Conservation (phyloP, 805 yeast species). For the Cyberlindnera mrakii region DNA sequence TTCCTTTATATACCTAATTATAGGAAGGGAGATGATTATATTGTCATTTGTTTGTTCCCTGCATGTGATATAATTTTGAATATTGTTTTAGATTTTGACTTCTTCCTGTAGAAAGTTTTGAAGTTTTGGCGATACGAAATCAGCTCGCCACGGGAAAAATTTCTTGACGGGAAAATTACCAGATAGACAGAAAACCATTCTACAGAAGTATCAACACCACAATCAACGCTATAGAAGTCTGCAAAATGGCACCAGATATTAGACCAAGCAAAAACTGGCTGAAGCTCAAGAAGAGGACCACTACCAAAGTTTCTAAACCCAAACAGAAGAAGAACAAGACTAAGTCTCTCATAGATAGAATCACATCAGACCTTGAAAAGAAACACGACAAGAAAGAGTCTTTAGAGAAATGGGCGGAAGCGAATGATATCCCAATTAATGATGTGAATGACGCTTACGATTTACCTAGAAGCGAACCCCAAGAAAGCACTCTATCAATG, state of each 20-base stretch:
- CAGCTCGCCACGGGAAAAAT: neutral
- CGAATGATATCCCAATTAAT: conserved; percentile 20
- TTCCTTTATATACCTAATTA: no score
- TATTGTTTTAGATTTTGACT: no score
- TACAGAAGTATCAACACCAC: no score
- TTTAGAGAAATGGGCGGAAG: conserved; percentile 22
- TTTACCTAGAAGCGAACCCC: conserved; percentile 6
- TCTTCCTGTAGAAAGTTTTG: no score
- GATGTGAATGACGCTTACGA: conserved; percentile 20
- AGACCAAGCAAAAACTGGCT: conserved; percentile 18
- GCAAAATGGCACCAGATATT: conserved; percentile 7
- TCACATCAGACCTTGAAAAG: conserved; percentile 14
- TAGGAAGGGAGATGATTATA: no score
- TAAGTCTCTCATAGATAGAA: conserved; percentile 8
- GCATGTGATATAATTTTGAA: no score
- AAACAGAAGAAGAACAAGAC: conserved; percentile 6
- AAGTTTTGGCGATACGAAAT: neutral
- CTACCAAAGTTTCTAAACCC: conserved; percentile 2
- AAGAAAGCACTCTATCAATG: conserved; percentile 14
- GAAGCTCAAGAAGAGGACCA: conserved; percentile 9
- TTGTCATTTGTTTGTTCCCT: no score
- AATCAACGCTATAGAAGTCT: no score
- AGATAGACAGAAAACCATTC: no score
- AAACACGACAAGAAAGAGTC: conserved; percentile 2
- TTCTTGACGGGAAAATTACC: neutral